Conservation (phyloP, 306 rosid genomes). For the Glycyrrhiza uralensis region DNA sequence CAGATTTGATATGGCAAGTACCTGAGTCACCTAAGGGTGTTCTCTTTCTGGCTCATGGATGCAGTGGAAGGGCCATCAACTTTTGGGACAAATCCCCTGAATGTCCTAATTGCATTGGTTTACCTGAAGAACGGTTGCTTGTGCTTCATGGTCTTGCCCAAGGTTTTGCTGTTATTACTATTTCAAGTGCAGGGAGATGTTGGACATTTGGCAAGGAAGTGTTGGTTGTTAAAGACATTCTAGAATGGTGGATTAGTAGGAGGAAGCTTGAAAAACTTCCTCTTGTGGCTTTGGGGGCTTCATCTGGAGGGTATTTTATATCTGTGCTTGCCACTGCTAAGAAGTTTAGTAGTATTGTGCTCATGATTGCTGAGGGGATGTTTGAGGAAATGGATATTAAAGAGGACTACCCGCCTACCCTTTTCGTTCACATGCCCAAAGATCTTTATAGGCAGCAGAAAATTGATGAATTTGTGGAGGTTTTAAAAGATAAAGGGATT, state of each 20-base stretch:
- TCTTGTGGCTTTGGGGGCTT: constrained; percentile 84
- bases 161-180: constrained; percentile 63
- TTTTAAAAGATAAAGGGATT: constrained; percentile 58
- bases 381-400: constrained; percentile 53
- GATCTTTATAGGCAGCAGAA: constrained; percentile 66
- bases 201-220: constrained; percentile 65
- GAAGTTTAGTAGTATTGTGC: constrained; percentile 56
- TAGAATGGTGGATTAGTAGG: constrained; percentile 65
- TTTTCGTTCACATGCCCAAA: constrained; percentile 95
- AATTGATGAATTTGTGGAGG: constrained; percentile 48
- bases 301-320: constrained; percentile 89
- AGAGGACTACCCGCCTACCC: constrained; percentile 69
- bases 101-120: constrained; percentile 74
- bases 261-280: constrained; percentile 67
- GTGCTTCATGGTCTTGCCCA: constrained; percentile 68
- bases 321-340: constrained; percentile 66
- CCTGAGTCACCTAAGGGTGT: constrained; percentile 80
- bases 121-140: constrained; percentile 84
- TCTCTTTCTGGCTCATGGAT: constrained; percentile 93
- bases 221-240: constrained; percentile 49
- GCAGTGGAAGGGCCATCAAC: constrained; percentile 64
- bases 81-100: constrained; percentile 75
- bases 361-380: constrained; percentile 91
- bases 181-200: constrained; percentile 72
- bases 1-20: constrained; percentile 79